Evolutionary conservation across 495 filamentous ascomycete genomes (phyloP).

Genomic region (Daldinia loculata): DNA sequence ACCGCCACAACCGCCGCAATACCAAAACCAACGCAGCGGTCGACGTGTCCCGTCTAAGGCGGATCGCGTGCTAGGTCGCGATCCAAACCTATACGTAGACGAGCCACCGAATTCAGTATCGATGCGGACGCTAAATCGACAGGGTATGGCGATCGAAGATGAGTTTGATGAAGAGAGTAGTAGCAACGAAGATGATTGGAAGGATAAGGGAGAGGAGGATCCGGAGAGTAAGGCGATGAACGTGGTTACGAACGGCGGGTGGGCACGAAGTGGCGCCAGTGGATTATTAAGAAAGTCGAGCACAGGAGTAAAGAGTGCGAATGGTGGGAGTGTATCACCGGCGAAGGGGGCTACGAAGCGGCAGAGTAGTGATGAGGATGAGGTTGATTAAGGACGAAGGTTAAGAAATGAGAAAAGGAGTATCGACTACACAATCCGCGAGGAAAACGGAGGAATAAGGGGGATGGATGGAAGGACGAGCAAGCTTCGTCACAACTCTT

Average conservation of each 20-base stretch:
- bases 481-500: background rate
- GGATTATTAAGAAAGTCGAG: constrained; percentile 45
- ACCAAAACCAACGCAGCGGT: constrained; percentile 12
- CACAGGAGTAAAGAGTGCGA: background rate
- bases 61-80: constrained; percentile 59
- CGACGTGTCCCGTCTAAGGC: constrained; percentile 56
- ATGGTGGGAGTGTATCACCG: constrained; percentile 3
- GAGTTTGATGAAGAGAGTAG: constrained; percentile 44
- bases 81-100: constrained; percentile 58
- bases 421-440: background rate
- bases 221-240: constrained; percentile 53
- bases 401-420: background rate
- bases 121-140: constrained; percentile 52
- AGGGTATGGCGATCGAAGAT: constrained; percentile 48
- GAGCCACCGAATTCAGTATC: constrained; percentile 49
- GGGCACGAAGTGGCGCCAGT: constrained; percentile 46
- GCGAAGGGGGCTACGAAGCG: constrained; percentile 4
- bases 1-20: constrained; percentile 1
- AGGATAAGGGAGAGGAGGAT: constrained; percentile 40
- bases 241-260: constrained; percentile 55
- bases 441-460: background rate
- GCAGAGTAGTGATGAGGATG: constrained; percentile 32
- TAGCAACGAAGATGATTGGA: constrained; percentile 39
- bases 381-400: constrained; percentile 13
- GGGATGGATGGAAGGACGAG: background rate